Base-by-base conservation (phyloP, 208 protist species). In the Porcisia hertigi region DNA sequence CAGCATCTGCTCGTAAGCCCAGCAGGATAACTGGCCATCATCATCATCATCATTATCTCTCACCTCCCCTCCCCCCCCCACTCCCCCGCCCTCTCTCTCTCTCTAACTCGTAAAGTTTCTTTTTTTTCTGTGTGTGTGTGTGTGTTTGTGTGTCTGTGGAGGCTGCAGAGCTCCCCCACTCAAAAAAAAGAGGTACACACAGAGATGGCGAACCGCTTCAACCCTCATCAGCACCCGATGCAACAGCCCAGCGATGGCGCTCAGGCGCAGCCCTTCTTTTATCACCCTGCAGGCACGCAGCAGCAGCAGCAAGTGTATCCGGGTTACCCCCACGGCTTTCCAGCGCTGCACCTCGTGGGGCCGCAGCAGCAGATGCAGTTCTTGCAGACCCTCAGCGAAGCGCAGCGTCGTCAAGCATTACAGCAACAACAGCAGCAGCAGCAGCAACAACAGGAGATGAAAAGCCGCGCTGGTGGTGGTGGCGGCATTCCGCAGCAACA, bases 381-480 rank as follows among this genome's bases (percentile, higher is more conserved):
- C n/a, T 67, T 81, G 55, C 80, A 80, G 59, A 55, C 57, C 53
- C 63, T 78, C 53, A 82, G 62, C 59, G 72, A 75, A 62, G 58
- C 59, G 16, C 71, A 75, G n/a, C 71, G 71, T 25, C 52, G 71
- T n/a, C 71, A 75, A 25, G 58, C 54, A 1, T 36, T 66, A 18
- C 71, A 75, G 20, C 71, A 75, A 16, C 69, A 69, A 6, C 78
- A 82, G 81, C 81, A 79, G 59, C 75, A 79, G 66, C 75, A 83
- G 20, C 79, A 85, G 60, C 74, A 65, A 71, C 66, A 72, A 34
- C 69, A 72, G 20, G 69, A 72, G n/a, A 72, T 72, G 69, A 72
- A 72, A 49, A 60, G 30, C 52, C 69, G 69, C 18, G 49, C 52
- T 23, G 53, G 34, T 23, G 69, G 18, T 30, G 30, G 30, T 30